Percentiles rank a stretch among this genome's conserved stretches.
These are phyloP conservation scores for Schoenoplectus tabernaemontani DNA, from an alignment of 202 grass and related monocot genomes.

Conservation along the genomic window DNA sequence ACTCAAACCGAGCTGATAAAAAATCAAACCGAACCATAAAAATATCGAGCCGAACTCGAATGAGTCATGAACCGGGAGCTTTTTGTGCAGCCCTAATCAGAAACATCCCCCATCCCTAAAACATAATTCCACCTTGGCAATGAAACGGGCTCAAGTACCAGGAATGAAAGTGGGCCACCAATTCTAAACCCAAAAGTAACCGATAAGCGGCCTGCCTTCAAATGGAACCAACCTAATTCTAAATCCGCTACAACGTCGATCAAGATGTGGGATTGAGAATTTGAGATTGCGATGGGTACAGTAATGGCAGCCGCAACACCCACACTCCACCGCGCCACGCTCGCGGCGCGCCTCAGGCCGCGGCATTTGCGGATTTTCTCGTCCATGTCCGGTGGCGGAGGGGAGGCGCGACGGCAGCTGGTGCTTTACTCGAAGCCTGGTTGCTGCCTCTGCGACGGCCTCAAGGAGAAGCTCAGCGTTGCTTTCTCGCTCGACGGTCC, in stretches of 20 bases:
- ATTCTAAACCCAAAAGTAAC: not conserved
- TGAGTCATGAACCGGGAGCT: no score
- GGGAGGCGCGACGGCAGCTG: constrained; percentile 40
- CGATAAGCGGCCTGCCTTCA: constrained; percentile 29
- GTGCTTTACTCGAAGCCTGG: constrained; percentile 74
- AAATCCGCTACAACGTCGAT: not conserved
- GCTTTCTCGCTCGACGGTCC: constrained; percentile 50
- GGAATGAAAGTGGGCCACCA: not conserved
- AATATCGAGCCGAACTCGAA: no score
- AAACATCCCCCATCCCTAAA: no score
- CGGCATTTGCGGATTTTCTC: not conserved
- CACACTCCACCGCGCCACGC: constrained; percentile 4
- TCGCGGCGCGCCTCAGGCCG: constrained; percentile 16
- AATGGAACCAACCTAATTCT: constrained; percentile 4
- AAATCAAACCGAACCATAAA: no score
- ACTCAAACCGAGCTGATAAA: no score
- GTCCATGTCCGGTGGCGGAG: constrained; percentile 19
- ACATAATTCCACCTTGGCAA: no score
- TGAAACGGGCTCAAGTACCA: not conserved
- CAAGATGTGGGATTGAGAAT: not conserved
- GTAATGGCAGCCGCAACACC: constrained; percentile 17
- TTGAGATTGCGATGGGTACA: not conserved
- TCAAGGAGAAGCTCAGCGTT: constrained; percentile 84
- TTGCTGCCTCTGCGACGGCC: constrained; percentile 88
- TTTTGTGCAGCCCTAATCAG: no score